A percentile compares a stretch with the other conserved stretches of the same genome.
Conservation (phyloP, 2,329 filamentous ascomycete species). For the Xylariaceae sp. region DNA sequence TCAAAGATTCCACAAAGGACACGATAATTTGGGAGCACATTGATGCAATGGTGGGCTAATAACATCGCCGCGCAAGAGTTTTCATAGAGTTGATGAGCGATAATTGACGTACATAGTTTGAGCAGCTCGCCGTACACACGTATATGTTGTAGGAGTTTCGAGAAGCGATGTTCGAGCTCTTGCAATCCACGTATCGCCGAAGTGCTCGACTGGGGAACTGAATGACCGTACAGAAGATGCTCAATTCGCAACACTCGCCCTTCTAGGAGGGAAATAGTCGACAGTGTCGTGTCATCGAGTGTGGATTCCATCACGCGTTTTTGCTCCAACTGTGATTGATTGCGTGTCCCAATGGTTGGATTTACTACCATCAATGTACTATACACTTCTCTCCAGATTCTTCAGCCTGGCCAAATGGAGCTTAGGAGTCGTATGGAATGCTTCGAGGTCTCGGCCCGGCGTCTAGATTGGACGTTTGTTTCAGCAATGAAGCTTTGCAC, state of each 20-base stretch:
- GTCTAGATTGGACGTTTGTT: too few species aligned
- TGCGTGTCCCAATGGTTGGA: too few species aligned
- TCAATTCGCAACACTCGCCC: conserved; percentile 66
- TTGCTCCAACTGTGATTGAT: background rate
- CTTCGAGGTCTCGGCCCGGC: too few species aligned
- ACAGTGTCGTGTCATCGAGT: conserved; percentile 60
- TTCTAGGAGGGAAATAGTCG: conserved; percentile 64
- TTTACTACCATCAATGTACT: too few species aligned
- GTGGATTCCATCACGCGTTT: conserved; percentile 38
- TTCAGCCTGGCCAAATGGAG: too few species aligned
- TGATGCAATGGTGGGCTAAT: too few species aligned
- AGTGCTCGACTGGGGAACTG: conserved; percentile 45
- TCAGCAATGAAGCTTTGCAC: too few species aligned
- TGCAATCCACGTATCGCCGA: conserved; percentile 54
- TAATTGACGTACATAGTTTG: conserved; percentile 59
- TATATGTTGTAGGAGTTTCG: conserved; percentile 55
- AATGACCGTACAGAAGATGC: conserved; percentile 61
- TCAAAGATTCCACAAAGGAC: background rate
- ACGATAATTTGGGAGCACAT: background rate
- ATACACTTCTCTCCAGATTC: too few species aligned
- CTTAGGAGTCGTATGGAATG: too few species aligned
- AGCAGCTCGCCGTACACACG: conserved; percentile 66
- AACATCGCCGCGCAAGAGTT: too few species aligned
- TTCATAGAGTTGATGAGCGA: background rate
- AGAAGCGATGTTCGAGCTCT: conserved; percentile 62